Base-by-base conservation (phyloP, 164 flowering plant genomes). In the Kingdonia uniflora region DNA sequence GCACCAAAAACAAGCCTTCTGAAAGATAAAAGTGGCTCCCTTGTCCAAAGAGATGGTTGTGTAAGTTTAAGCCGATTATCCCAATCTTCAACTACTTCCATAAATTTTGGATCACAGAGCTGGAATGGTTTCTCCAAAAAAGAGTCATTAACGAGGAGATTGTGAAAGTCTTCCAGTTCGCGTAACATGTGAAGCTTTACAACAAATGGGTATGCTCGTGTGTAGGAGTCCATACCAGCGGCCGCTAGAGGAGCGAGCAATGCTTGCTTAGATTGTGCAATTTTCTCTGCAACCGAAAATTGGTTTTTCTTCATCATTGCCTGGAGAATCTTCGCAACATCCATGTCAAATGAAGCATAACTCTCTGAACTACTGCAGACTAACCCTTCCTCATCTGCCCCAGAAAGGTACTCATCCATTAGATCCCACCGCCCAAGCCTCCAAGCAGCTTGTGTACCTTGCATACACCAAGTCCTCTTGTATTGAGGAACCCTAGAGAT, bases 361-460 rank as follows among this genome's bases (percentile, higher is more conserved):
- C 81, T 80, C 69, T 89, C 97, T 26, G 87, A 81, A 56, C 81
- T 78, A 63, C 90, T 87, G 68, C 82, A 85, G 41, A 83, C 67
- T 52, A 74, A 58, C 52, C 95, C 97, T 60, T 86, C 99, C 65
- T 71, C 76, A 63, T 81, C 84, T 65, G 96, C 97, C 26, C 92
- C 90, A 67, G 67, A 56, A 45, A 89, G 82, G 68, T 83, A 94
- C 64, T 89, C 97, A 63, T 80, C 80, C 97, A 87, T 94, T 73
- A 94, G 72, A 52, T 87, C 94, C 99, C 99, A 94, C 71, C 81
- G 75, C 20, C 97, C 95, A 51, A 94, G 96, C 70, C 99, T 89
- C 99, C 99, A 94, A 53, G 99, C 99, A 49, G 99, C 96, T 65
- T 94, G 99, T 65, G 87, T 84, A 22, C 99, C 99, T 74, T 94